A percentile compares a stretch with the other conserved stretches of the same genome.
Evolutionary conservation across 2,329 filamentous ascomycete genomes (phyloP).

Genomic region (Anthostomella pinea): DNA sequence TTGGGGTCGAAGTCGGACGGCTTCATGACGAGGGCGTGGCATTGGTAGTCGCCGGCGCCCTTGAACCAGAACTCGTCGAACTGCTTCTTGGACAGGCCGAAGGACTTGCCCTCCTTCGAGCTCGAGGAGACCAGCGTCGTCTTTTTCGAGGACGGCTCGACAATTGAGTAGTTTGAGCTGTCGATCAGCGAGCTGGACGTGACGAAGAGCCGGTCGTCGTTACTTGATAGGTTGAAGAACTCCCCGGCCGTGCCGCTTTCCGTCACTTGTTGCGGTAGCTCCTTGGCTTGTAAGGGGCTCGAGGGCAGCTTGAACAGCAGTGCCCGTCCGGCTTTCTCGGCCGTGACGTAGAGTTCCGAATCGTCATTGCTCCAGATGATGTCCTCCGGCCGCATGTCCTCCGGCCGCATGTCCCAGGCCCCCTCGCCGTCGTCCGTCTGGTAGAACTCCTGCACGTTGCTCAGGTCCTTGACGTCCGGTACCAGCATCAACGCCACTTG

Average conservation of each 20-base stretch:
- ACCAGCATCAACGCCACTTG: slow-evolving; percentile 67
- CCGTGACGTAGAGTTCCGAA: slow-evolving; percentile 66
- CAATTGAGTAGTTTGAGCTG: slow-evolving; percentile 65
- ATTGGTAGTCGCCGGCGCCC: slow-evolving; percentile 59
- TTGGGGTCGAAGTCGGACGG: slow-evolving; percentile 64
- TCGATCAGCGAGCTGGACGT: slow-evolving; percentile 69
- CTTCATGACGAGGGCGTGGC: slow-evolving; percentile 69
- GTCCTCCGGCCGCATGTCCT: slow-evolving; percentile 56
- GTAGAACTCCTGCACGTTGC: slow-evolving; percentile 61
- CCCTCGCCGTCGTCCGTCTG: slow-evolving; percentile 61
- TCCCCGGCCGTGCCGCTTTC: slow-evolving; percentile 53
- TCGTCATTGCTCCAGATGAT: slow-evolving; percentile 59
- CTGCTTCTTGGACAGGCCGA: slow-evolving; percentile 63
- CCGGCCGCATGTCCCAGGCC: slow-evolving; percentile 56
- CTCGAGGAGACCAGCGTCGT: slow-evolving; percentile 56
- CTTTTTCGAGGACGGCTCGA: slow-evolving; percentile 44
- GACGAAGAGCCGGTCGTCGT: slow-evolving; percentile 54
- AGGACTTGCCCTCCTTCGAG: slow-evolving; percentile 62
- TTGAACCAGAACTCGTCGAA: slow-evolving; percentile 67
- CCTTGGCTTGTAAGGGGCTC: slow-evolving; percentile 45
- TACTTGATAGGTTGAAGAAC: slow-evolving; percentile 49
- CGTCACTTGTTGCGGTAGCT: slow-evolving; percentile 49
- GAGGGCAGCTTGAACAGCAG: slow-evolving; percentile 62
- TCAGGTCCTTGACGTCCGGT: slow-evolving; percentile 56
- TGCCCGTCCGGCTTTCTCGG: slow-evolving; percentile 64